Base-by-base conservation (phyloP, 2,329 filamentous ascomycete species). In the Pyricularia grisea region DNA sequence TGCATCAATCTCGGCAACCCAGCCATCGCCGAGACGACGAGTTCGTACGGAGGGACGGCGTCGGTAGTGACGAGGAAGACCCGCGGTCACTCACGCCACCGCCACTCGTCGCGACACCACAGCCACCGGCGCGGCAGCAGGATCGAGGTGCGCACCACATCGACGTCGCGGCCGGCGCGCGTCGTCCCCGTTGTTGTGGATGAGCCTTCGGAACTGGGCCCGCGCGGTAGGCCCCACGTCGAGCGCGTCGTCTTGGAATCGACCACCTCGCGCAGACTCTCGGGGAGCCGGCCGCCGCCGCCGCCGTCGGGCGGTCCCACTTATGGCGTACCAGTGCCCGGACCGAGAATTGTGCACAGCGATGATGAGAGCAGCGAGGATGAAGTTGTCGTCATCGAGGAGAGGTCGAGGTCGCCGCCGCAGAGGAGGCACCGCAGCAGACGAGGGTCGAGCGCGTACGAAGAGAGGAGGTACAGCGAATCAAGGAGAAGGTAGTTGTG, bases 331-430 rank as follows among this genome's bases (percentile, higher is more conserved):
- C 70, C 69, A 4, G 67, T 67, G 28, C 28, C 61, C 11, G 68
- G 66, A 6, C 42, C 70, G 50, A 71, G 73, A 65, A 71, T 72
- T 69, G 70, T 70, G 68, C 70, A 73, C 66, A 69, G 72, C 58
- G 73, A 73, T 33, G 33, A 65, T 4, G 69, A 66, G 6, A 61
- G 55, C 14, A 70, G 70, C 10, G 75, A 76, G 2, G 76, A 78
- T 36, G 77, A 78, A 74, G 74, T 78, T 11, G 75, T 78, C 3
- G 77, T 78, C 27, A 76, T 78, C 68, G 77, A 78, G 72, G 76
- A 78, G 72, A 72, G 74, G 23, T 74, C 71, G 72, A 72, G 74
- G 23, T 74, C 71, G 17, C 74, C 75, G 42, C 7, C 17, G 66
- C 72, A 74, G 61, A 71, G 72, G 68, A 70, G 72, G 66, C 71